Evolutionary conservation across 2,329 filamentous ascomycete genomes (phyloP), one percentile per base, ranked within the genome.

Genomic region (Tolypocladium pustulatum): DNA sequence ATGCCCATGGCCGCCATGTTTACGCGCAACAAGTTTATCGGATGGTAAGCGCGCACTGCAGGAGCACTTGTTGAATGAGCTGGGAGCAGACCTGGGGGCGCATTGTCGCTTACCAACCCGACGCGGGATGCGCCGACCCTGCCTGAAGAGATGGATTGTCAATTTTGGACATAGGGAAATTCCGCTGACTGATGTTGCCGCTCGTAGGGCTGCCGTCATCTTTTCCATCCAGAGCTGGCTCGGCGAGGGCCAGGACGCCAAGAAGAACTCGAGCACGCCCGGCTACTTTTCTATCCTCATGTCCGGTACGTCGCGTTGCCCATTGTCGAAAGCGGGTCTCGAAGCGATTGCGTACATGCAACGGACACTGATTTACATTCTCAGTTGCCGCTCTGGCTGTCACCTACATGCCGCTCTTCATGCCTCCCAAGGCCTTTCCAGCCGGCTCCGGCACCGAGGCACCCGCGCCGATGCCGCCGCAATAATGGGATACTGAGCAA

Each of bases 1-100:
- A 79, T 97, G 69, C 93, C 93, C 60, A 97, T 97, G 93, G 91
- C 90, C 60, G 92, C 92, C 63, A 95, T 96, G 81, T 94, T 96
- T 72, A 94, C 89, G 66, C 83, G 91, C 65, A 96, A 96, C 77
- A 89, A 90, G 81, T 94, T 83, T 68, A 76, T 87, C 59, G 84
- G 84, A 69, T 87, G 84, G 82, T 84, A 73, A 61, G 77, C 20
- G 30, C 30, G 30, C 5, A 27, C 30, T 22, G 2, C 30, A 3
- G 13, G 49, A 22, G 27, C 30, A 22, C 27, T 13, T 1, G 30
- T 8, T 15, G 20, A 12, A 7, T 1, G 9, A 8, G 13, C 3
- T 12, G 22, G 38, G 15, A 34, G 54, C 17, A 15, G 36, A 8
- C 25, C 7, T 1, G 25, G 6, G 9, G 54, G 38, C 36, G 38